phyloP scores from a whole-genome alignment of 106 monocot genomes.

The Triglochin maritima region DNA sequence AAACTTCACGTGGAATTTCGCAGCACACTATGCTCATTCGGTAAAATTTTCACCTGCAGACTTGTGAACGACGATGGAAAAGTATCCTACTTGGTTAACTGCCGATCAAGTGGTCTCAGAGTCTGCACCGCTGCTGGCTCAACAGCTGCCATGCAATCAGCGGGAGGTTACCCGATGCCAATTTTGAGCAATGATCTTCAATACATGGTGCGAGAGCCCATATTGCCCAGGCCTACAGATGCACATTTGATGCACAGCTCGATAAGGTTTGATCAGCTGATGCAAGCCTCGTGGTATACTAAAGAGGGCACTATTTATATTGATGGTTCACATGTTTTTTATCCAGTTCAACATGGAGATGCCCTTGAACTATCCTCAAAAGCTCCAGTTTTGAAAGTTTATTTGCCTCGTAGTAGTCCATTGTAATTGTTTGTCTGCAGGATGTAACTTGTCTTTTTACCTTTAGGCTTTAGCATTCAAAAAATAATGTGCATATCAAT shows the following conservation, averaged over 20 bases:
- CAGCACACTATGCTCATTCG: background rate
- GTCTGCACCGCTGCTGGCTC: conserved; percentile 84
- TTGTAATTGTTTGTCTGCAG: background rate
- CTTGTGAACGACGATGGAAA: conserved; percentile 14
- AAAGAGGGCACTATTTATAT: conserved; percentile 67
- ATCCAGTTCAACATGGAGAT: conserved; percentile 65
- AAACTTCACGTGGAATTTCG: background rate
- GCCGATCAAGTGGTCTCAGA: conserved; percentile 80
- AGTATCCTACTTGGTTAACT: conserved; percentile 38
- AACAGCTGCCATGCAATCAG: conserved; percentile 94
- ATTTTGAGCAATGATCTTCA: conserved; percentile 57
- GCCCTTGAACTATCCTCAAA: conserved; percentile 42
- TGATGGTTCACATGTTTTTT: conserved; percentile 73
- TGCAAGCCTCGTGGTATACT: conserved; percentile 50
- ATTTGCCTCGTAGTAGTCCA: conserved; percentile 35
- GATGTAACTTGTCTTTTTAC: too few species aligned
- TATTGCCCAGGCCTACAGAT: conserved; percentile 26
- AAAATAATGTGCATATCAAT: too few species aligned
- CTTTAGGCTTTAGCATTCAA: too few species aligned
- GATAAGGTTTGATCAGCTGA: conserved; percentile 31
- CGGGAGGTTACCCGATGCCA: conserved; percentile 73
- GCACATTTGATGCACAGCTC: conserved; percentile 54
- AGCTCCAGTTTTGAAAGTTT: conserved; percentile 65
- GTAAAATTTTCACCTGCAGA: conserved; percentile 21
- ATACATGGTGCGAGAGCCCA: conserved; percentile 92